Evolutionary conservation across 2,329 filamentous ascomycete species (phyloP), one percentile per base, ranked within the genome.

Genomic region (Xylaria sp.): DNA sequence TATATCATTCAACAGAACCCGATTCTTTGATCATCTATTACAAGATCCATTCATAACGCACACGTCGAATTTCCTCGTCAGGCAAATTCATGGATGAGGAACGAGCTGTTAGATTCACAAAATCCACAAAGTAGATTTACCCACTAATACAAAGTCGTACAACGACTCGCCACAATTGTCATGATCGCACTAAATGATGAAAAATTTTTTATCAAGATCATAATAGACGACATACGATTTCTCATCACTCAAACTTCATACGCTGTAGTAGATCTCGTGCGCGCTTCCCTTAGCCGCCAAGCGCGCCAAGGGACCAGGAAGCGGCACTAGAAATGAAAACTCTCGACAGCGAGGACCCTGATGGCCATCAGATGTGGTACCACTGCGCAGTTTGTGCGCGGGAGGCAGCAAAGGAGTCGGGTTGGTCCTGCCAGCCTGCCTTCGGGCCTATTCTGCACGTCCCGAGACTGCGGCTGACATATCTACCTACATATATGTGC

Each of bases 291-390:
- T 15, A 43, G 51, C 51, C 23, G n/a, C 37, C 35, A 40, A 28
- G 37, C n/a, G 37, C 51, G 52, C 52, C 52, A 46, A 55, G 52
- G 9, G 40, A n/a, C 52, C 25, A 25, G 14, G 35, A 25, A 28
- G 17, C 33, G 28, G 42, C 7, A 21, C 1, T 14, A 42, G 33
- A 15, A 40, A 25, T 31, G 40, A 25, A 55, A 46, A 23, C 17
- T 17, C n/a, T 9, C 28, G 17, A 31, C 12, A 55, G 33, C n/a
- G 25, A 55, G 52, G 40, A 55, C 52, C 52, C 45, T 55, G 52
- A 45, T 55, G 52, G 52, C 19, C n/a, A 9, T 21, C 42, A 12
- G 3, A 23, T n/a, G 52, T 21, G 52, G 37, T 55, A 12, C 19
- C 15, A 35, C 17, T 31, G 17, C 17, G 14, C 28, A 14, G 17